phyloP scores from a whole-genome alignment of 164 flowering plant genomes.

The Aristolochia californica region DNA sequence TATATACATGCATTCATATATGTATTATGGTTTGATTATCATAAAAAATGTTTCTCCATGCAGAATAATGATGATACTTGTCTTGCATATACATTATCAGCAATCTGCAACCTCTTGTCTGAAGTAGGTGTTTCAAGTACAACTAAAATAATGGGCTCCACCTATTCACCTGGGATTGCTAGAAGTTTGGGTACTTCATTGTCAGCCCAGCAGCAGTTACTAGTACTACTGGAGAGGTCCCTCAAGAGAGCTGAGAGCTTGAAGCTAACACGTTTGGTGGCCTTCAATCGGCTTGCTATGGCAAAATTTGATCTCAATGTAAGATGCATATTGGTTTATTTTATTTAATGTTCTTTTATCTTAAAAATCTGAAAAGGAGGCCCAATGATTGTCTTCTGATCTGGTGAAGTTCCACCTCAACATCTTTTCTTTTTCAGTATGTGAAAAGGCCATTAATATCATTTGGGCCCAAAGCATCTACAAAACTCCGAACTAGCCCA shows the following conservation, averaged over 20 bases:
- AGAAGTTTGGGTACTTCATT: constrained; percentile 41
- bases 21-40: too few species aligned
- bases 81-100: constrained; percentile 83
- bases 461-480: constrained; percentile 91
- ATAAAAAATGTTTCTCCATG: constrained; percentile 14
- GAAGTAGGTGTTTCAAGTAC: too few species aligned
- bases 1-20: too few species aligned
- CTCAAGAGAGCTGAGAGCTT: constrained; percentile 55
- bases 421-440: constrained; percentile 40
- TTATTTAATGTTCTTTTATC: neutral
- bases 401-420: neutral
- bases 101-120: too few species aligned
- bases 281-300: constrained; percentile 79
- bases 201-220: constrained; percentile 71
- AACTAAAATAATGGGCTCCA: constrained; percentile 67
- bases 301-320: constrained; percentile 82
- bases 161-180: constrained; percentile 39
- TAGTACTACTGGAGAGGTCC: constrained; percentile 68
- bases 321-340: neutral
- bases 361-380: too few species aligned
- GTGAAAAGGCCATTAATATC: constrained; percentile 75
- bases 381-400: neutral
- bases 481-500: constrained; percentile 68
- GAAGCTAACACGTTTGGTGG: constrained; percentile 65
- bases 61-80: constrained; percentile 85